Evolutionary conservation across 345 rosid species (phyloP).

Genomic region (Excoecaria agallocha): DNA sequence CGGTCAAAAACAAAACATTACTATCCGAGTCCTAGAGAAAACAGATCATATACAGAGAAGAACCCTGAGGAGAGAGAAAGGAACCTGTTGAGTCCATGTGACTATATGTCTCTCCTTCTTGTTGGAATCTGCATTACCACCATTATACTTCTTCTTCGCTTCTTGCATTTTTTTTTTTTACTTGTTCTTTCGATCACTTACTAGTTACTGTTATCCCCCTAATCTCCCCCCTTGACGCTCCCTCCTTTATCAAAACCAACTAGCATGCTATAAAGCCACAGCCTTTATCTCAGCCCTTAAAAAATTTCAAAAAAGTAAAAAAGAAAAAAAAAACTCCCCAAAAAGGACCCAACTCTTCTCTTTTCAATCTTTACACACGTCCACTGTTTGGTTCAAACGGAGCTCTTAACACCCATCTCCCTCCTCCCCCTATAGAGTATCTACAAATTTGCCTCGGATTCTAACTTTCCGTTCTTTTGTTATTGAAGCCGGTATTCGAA

Average conservation of each 20-base stretch:
- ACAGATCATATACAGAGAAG: conserved; percentile 5
- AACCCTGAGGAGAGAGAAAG: conserved; percentile 1
- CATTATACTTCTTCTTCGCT: conserved; percentile 45
- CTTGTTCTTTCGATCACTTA: neutral
- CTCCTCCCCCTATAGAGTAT: neutral
- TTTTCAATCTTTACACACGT: conserved; percentile 11
- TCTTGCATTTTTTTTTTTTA: conserved; percentile 46
- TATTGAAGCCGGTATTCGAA: neutral
- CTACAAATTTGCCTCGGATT: conserved; percentile 46
- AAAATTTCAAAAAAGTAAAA: conserved; percentile 8
- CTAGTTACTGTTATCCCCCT: neutral
- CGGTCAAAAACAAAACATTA: conserved; percentile 9
- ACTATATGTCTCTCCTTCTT: conserved; percentile 87
- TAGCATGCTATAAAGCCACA: conserved; percentile 53
- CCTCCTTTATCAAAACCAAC: conserved; percentile 56
- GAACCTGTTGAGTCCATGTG: conserved; percentile 59
- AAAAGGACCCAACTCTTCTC: conserved; percentile 15
- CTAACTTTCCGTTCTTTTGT: conserved; percentile 24
- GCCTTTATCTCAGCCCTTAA: conserved; percentile 24
- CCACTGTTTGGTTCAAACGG: conserved; percentile 56
- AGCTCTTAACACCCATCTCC: conserved; percentile 13
- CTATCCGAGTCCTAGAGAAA: neutral
- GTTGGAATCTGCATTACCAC: conserved; percentile 56
- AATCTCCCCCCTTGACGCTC: conserved; percentile 45
- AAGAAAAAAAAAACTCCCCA: neutral